Evolutionary conservation across 2,329 filamentous ascomycete genomes (phyloP).

Genomic region (Aspergillus clavatus): DNA sequence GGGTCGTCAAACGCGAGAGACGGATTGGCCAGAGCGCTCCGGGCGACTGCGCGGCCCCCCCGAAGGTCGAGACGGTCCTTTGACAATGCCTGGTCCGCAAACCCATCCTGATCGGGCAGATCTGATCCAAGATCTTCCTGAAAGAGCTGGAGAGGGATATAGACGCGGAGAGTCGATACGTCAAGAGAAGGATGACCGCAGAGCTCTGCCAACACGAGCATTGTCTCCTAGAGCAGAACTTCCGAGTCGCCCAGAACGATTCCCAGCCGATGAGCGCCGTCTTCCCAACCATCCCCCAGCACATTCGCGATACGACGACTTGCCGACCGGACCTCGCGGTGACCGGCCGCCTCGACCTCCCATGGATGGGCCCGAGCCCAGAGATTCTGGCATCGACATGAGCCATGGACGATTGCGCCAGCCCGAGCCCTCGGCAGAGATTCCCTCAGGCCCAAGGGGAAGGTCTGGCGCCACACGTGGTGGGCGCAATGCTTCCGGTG

Average conservation of each 20-base stretch:
- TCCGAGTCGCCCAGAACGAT: slow-evolving; percentile 34
- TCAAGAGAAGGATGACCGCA: slow-evolving; percentile 31
- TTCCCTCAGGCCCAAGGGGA: slow-evolving; percentile 52
- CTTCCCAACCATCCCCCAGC: slow-evolving; percentile 21
- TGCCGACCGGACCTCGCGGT: slow-evolving; percentile 52
- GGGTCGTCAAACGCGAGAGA: slow-evolving; percentile 29
- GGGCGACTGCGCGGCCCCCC: slow-evolving; percentile 28
- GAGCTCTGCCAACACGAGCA: slow-evolving; percentile 21
- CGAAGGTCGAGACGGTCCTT: slow-evolving; percentile 23
- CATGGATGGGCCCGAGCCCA: slow-evolving; percentile 27
- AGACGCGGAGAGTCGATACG: slow-evolving; percentile 28
- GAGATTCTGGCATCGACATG: slow-evolving; percentile 41
- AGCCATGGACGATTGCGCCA: slow-evolving; percentile 45
- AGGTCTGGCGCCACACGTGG: slow-evolving; percentile 34
- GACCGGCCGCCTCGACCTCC: slow-evolving; percentile 31
- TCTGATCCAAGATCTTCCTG: slow-evolving; percentile 30
- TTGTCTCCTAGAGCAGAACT: slow-evolving; percentile 26
- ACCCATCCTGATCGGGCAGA: slow-evolving; percentile 33
- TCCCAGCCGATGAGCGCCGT: slow-evolving; percentile 34
- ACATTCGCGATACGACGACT: slow-evolving; percentile 38
- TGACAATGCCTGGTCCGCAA: slow-evolving; percentile 22
- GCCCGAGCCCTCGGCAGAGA: slow-evolving; percentile 37
- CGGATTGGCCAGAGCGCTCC: slow-evolving; percentile 36
- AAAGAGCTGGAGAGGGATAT: slow-evolving; percentile 25
- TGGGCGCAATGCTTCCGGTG: slow-evolving; percentile 37